phyloP scores from a whole-genome alignment of 78 protist species.

The slime mould (Dictyostelium discoideum) region DNA sequence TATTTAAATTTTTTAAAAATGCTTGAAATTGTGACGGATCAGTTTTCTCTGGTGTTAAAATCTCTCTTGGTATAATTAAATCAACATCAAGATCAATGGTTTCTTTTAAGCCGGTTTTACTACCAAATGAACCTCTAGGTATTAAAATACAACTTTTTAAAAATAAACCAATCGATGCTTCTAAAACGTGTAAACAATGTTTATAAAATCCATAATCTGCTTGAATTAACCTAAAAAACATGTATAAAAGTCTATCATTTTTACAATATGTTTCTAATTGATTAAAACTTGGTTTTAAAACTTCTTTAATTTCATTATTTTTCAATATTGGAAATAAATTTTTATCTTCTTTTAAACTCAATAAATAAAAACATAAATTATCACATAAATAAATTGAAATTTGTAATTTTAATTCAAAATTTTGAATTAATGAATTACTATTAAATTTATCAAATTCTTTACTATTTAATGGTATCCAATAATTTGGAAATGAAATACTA shows the following conservation, averaged over 20 bases:
- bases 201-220: not conserved
- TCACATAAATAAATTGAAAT: not conserved
- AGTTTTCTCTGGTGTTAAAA: not conserved
- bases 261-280: not conserved
- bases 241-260: not conserved
- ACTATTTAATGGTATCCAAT: not conserved
- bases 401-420: not conserved
- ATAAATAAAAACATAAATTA: not conserved
- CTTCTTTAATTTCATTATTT: not conserved
- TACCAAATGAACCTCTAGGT: constrained; percentile 2
- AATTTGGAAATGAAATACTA: not conserved
- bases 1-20: not conserved
- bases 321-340: not conserved
- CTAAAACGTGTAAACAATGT: not conserved
- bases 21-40: not conserved
- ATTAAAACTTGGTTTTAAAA: not conserved
- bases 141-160: constrained; percentile 7
- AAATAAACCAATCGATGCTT: not conserved
- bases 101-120: not conserved
- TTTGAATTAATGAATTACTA: too few relatives aligned
- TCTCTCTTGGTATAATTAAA: not conserved
- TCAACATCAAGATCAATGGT: not conserved
- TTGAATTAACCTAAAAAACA: not conserved
- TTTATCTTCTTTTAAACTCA: not conserved
- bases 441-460: not conserved